Percentiles rank a stretch among this genome's conserved stretches.
Evolutionary conservation across 257 asterid genomes (phyloP).

Genomic region (Hygrophila difformis): DNA sequence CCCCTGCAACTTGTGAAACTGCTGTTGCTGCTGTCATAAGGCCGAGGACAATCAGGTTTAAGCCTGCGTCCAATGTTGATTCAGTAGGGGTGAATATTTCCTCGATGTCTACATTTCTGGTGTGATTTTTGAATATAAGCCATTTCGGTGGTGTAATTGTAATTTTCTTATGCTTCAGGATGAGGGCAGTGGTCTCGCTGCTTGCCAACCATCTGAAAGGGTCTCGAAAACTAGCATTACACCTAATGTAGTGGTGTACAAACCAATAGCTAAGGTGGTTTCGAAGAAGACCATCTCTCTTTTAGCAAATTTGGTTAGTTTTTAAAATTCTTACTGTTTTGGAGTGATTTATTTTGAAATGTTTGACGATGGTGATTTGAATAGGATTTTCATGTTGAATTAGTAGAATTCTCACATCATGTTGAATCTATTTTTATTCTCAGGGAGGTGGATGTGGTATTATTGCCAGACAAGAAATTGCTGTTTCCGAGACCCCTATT

Average conservation of each 20-base stretch:
- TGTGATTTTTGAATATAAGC: background rate
- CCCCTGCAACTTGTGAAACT: conserved; percentile 27
- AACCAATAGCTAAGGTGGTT: conserved; percentile 67
- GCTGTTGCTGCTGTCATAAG: conserved; percentile 39
- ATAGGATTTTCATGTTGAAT: no score
- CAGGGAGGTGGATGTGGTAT: conserved; percentile 24
- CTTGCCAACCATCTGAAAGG: conserved; percentile 19
- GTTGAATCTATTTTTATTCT: conserved; percentile 6
- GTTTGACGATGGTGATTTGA: no score
- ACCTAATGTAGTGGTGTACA: conserved; percentile 45
- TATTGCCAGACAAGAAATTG: conserved; percentile 21
- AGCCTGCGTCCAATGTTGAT: conserved; percentile 21
- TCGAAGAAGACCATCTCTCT: conserved; percentile 48
- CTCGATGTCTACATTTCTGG: background rate
- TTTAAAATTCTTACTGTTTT: background rate
- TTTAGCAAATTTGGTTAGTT: conserved; percentile 64
- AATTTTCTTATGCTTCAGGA: conserved; percentile 25
- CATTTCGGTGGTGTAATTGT: conserved; percentile 12
- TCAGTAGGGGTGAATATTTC: conserved; percentile 16
- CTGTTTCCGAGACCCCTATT: conserved; percentile 17
- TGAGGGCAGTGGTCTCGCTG: conserved; percentile 23
- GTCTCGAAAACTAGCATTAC: conserved; percentile 24
- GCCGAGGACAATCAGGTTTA: conserved; percentile 61
- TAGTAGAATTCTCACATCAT: no score
- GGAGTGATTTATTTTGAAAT: background rate